Evolutionary conservation across 306 rosid genomes (phyloP).

Genomic region (Cucurbita moschata): DNA sequence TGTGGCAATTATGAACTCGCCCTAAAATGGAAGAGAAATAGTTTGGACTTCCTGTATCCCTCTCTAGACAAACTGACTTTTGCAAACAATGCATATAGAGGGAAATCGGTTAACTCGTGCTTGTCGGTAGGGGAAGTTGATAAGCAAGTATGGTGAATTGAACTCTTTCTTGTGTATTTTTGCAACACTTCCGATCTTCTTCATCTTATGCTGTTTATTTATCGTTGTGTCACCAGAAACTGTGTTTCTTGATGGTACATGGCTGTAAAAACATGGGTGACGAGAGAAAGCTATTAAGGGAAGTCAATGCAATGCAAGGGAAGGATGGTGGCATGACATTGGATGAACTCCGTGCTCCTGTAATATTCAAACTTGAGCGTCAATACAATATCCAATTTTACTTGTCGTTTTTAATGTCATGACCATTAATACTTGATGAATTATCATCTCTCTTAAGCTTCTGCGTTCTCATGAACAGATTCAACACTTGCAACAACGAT

Average conservation of each 20-base stretch:
- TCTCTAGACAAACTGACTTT: constrained; percentile 9
- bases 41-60: background rate
- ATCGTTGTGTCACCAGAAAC: constrained; percentile 9
- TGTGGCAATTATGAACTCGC: too few relatives aligned
- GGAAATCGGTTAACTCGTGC: constrained; percentile 2
- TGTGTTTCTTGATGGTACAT: constrained; percentile 16
- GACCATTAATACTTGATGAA: background rate
- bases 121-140: constrained; percentile 8
- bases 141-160: background rate
- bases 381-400: background rate
- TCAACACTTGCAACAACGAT: background rate
- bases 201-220: background rate
- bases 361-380: background rate
- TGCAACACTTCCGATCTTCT: background rate
- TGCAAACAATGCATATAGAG: constrained; percentile 9
- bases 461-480: background rate
- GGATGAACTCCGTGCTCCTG: background rate
- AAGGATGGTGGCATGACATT: background rate
- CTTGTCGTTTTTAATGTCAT: background rate
- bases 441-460: background rate
- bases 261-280: constrained; percentile 9
- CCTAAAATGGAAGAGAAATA: background rate
- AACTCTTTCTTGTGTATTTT: background rate
- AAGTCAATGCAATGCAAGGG: constrained; percentile 8
- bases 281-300: constrained; percentile 17